Evolutionary conservation across 176 grass and related monocot species (phyloP).

Genomic region (Alopecurus myosuroides): DNA sequence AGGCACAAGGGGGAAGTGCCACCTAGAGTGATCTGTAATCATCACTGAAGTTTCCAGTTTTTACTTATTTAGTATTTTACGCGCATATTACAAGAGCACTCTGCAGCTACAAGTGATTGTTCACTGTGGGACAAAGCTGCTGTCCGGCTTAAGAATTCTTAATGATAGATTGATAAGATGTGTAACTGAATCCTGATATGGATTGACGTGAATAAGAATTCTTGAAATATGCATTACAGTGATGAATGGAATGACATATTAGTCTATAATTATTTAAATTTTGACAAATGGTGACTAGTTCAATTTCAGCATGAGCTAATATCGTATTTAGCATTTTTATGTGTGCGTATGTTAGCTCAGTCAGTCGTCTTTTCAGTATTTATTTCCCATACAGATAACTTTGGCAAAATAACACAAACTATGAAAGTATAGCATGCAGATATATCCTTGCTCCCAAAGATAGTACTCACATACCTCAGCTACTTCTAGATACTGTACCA

Average conservation of each 20-base stretch:
- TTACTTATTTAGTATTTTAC: background rate
- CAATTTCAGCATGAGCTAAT: background rate
- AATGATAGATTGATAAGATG: background rate
- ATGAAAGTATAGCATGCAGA: slow-evolving; percentile 15
- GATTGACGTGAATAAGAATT: background rate
- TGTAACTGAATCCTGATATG: background rate
- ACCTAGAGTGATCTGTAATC: background rate
- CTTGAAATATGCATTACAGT: background rate
- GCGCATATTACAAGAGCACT: background rate
- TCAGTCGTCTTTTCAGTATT: background rate
- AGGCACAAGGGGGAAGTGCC: background rate
- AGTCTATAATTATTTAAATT: background rate
- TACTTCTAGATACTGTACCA: slow-evolving; percentile 94
- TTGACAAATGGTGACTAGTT: background rate
- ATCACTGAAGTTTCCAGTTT: background rate
- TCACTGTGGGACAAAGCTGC: background rate
- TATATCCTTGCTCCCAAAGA: background rate
- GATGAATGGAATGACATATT: background rate
- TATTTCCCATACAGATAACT: slow-evolving; percentile 5
- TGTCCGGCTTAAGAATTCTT: background rate
- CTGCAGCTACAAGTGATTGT: background rate
- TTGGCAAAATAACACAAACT: slow-evolving; percentile 20
- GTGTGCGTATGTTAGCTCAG: background rate
- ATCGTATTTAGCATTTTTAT: background rate
- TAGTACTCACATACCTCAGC: slow-evolving; percentile 70